phyloP scores from a whole-genome alignment of 257 asterid species.

The Forsythia suspensa region DNA sequence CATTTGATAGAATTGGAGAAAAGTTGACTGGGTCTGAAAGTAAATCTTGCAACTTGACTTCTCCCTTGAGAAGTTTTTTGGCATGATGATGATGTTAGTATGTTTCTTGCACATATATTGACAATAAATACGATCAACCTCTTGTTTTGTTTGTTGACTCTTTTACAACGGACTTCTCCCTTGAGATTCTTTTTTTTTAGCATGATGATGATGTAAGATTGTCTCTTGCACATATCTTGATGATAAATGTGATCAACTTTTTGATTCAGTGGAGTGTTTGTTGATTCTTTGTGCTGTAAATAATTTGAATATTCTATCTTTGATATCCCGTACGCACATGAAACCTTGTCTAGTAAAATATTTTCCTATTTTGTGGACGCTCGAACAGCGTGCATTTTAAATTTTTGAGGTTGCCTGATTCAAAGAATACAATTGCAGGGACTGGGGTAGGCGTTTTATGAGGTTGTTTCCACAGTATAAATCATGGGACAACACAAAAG shows the following conservation, averaged over 20 bases:
- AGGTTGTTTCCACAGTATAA: slow-evolving; percentile 74
- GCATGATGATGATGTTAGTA: neutral
- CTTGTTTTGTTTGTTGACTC: slow-evolving; percentile 12
- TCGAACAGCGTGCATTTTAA: neutral
- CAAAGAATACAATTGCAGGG: slow-evolving; percentile 58
- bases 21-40: neutral
- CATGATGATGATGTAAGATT: neutral
- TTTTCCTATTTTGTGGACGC: neutral
- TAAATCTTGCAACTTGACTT: slow-evolving; percentile 14
- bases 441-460: slow-evolving; percentile 98
- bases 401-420: slow-evolving; percentile 17
- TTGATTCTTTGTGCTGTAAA: neutral
- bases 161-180: neutral
- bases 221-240: neutral
- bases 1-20: neutral
- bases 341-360: neutral
- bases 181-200: neutral
- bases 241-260: neutral
- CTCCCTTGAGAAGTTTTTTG: neutral
- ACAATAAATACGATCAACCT: neutral
- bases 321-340: neutral
- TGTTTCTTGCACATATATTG: neutral
- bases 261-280: neutral
- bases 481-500: slow-evolving; percentile 92
- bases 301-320: neutral